Conservation (phyloP, 345 rosid genomes). For the Excoecaria agallocha region DNA sequence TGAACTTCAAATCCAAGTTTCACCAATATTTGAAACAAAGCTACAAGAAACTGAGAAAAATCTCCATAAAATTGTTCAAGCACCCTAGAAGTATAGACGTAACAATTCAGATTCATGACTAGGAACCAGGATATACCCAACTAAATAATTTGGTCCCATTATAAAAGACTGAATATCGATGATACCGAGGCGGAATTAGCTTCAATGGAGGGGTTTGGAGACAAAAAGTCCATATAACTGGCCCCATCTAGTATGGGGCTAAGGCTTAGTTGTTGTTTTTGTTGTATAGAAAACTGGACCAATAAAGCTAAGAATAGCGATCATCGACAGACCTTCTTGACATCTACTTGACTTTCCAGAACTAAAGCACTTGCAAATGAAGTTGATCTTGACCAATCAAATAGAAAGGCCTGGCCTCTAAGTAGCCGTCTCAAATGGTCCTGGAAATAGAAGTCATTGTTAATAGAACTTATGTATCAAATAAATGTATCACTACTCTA, state of each 20-base stretch:
- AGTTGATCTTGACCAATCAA: slow-evolving; percentile 95
- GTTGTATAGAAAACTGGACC: too few species aligned
- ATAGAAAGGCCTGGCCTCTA: slow-evolving; percentile 92
- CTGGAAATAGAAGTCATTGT: slow-evolving; percentile 40
- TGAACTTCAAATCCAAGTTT: not conserved
- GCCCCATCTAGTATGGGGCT: too few species aligned
- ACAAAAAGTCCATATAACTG: too few species aligned
- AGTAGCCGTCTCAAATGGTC: slow-evolving; percentile 92
- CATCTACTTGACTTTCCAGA: slow-evolving; percentile 94
- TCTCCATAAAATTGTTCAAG: not conserved
- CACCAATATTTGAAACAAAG: not conserved
- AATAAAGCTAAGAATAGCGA: not conserved
- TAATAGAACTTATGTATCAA: not conserved
- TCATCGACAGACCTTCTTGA: slow-evolving; percentile 68
- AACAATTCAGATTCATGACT: not conserved
- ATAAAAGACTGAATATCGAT: too few species aligned
- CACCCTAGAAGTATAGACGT: not conserved
- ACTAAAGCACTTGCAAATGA: slow-evolving; percentile 91
- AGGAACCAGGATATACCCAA: too few species aligned
- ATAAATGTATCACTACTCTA: not conserved
- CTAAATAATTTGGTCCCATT: too few species aligned
- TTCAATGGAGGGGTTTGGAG: too few species aligned
- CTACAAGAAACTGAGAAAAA: not conserved
- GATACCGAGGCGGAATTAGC: too few species aligned
- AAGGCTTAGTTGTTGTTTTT: too few species aligned